phyloP scores from a whole-genome alignment of 495 filamentous ascomycete genomes.

The Melanomma pulvis-pyrius region DNA sequence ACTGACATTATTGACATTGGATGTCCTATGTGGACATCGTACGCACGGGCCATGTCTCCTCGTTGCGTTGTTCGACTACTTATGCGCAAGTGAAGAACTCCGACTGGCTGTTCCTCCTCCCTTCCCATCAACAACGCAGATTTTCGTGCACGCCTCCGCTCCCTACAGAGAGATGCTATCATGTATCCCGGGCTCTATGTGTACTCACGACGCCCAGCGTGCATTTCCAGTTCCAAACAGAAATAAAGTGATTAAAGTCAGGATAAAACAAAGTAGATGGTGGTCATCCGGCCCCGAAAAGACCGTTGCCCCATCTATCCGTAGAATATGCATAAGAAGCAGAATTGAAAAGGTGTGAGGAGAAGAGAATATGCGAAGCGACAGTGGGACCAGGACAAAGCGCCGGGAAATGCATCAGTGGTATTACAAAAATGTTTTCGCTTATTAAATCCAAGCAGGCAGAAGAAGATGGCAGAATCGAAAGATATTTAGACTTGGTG shows the following conservation, averaged over 20 bases:
- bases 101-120: background rate
- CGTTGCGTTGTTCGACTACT: background rate
- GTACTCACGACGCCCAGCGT: background rate
- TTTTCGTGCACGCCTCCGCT: background rate
- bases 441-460: slow-evolving; percentile 29
- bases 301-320: background rate
- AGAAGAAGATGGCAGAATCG: background rate
- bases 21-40: background rate
- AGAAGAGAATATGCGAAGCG: background rate
- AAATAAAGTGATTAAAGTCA: background rate
- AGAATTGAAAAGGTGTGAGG: background rate
- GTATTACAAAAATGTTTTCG: slow-evolving; percentile 26
- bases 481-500: slow-evolving; percentile 39
- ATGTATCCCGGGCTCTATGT: background rate
- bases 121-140: background rate
- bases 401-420: slow-evolving; percentile 26
- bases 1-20: background rate
- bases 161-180: no score
- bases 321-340: background rate
- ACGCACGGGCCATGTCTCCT: background rate
- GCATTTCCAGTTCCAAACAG: background rate
- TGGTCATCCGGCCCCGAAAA: background rate
- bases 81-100: background rate
- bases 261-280: background rate
- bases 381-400: background rate